Evolutionary conservation across 2,329 filamentous ascomycete species (phyloP), one percentile per base, ranked within the genome.

Genomic region (Ramularia collo-cygni): DNA sequence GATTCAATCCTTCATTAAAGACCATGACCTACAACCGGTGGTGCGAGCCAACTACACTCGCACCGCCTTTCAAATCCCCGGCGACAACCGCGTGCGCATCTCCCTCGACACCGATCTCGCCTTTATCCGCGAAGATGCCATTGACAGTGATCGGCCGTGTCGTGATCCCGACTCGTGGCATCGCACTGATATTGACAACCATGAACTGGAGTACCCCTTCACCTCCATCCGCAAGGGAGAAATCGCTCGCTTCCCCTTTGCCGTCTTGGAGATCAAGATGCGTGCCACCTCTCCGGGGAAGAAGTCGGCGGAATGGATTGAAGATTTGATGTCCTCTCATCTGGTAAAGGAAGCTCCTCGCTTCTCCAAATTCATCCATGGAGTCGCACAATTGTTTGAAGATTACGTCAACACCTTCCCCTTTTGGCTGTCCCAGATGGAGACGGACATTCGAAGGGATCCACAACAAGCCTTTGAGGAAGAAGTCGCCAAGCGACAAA

Each of bases 351-450:
- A 88, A 32, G 81, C 85, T 0, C 86, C 89, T 1, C 79, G 84
- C 36, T 98, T 98, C 67, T 95, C 88, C 55, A 98, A 98, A 63
- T 98, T 96, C 54, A 84, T 94, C 2, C 90, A 98, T 56, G 92
- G 92, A 46, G 81, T 93, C 4, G 89, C 90, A 6, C 81, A 83
- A 28, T 73, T 98, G 2, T 96, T 96, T 53, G 92, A 96, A 56
- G 69, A 98, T 63, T 79, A 95, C 57, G 89, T 98, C 62, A 96
- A 96, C 66, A 89, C 79, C 47, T 80, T 96, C 57, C 92, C 92
- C 10, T 95, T 96, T 69, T 98, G 92, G 92, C 76, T 96, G 24
- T 83, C 83, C 55, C 85, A 94, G 47, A 74, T 96, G 30, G 90
- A 95, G 59, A 85, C 78, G 21, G 92, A 98, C 59, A 98, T 98